Evolutionary conservation across 495 filamentous ascomycete species (phyloP).

Genomic region (Daldinia vernicosa): DNA sequence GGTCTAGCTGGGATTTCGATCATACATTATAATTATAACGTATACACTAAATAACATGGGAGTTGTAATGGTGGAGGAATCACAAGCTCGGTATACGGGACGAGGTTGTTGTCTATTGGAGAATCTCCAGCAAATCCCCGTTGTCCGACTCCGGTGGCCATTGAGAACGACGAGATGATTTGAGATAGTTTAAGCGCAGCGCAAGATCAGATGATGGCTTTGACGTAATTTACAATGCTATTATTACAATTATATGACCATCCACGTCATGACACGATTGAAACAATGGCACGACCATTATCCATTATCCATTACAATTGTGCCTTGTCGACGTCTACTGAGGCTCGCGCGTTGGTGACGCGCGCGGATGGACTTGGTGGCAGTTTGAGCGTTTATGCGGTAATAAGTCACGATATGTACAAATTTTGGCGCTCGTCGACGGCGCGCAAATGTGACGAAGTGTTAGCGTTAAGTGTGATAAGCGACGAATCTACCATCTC

Average conservation of each 20-base stretch:
- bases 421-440: conserved; percentile 14
- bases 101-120: conserved; percentile 19
- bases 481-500: conserved; percentile 34
- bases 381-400: background rate
- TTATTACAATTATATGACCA: conserved; percentile 26
- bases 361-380: conserved; percentile 16
- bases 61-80: conserved; percentile 13
- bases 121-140: conserved; percentile 21
- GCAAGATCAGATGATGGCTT: conserved; percentile 28
- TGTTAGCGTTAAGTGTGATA: conserved; percentile 25
- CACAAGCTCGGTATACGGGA: conserved; percentile 20
- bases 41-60: conserved; percentile 13
- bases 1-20: conserved; percentile 11
- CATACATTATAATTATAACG: background rate
- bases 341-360: conserved; percentile 12
- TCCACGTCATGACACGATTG: conserved; percentile 31
- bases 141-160: background rate
- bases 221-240: conserved; percentile 14
- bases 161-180: conserved; percentile 12
- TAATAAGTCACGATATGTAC: conserved; percentile 10
- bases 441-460: background rate
- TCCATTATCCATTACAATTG: background rate
- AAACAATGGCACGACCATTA: conserved; percentile 6
- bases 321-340: conserved; percentile 11
- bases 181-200: conserved; percentile 1